These are phyloP conservation scores for Plectosphaerella plurivora DNA, from an alignment of 2,329 filamentous ascomycete species.

Conservation along the genomic window DNA sequence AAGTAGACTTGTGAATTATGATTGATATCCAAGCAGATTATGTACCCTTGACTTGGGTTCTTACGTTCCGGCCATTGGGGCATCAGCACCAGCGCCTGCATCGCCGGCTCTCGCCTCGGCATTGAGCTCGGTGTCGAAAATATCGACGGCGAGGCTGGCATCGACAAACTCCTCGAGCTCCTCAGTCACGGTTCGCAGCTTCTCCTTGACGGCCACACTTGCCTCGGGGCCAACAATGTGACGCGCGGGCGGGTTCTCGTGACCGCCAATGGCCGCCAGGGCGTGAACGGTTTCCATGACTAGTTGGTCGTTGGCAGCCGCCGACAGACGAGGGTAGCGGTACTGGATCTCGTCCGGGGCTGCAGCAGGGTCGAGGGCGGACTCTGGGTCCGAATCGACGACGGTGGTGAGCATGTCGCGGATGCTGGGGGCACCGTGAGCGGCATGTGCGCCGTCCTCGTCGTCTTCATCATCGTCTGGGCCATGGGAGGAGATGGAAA, in stretches of 20 bases:
- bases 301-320: constrained; percentile 64
- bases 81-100: constrained; percentile 19
- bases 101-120: constrained; percentile 41
- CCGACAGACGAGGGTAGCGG: constrained; percentile 70
- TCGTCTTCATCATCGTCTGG: background rate
- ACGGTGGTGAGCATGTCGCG: constrained; percentile 79
- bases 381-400: constrained; percentile 70
- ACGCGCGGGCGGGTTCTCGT: constrained; percentile 89
- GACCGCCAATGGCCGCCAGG: constrained; percentile 84
- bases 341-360: constrained; percentile 44
- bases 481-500: constrained; percentile 41
- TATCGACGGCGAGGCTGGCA: constrained; percentile 80
- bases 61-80: constrained; percentile 4
- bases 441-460: constrained; percentile 14
- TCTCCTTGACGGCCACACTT: constrained; percentile 84
- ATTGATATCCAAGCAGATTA: too few species aligned
- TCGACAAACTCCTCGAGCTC: constrained; percentile 96
- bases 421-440: constrained; percentile 58
- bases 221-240: constrained; percentile 94
- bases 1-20: background rate
- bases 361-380: constrained; percentile 34
- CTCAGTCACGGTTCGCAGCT: constrained; percentile 92
- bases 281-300: constrained; percentile 89
- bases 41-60: too few species aligned
- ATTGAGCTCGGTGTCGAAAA: constrained; percentile 54